Conservation (phyloP, 2,329 filamentous ascomycete species). For the Aspergillus cejpii region DNA sequence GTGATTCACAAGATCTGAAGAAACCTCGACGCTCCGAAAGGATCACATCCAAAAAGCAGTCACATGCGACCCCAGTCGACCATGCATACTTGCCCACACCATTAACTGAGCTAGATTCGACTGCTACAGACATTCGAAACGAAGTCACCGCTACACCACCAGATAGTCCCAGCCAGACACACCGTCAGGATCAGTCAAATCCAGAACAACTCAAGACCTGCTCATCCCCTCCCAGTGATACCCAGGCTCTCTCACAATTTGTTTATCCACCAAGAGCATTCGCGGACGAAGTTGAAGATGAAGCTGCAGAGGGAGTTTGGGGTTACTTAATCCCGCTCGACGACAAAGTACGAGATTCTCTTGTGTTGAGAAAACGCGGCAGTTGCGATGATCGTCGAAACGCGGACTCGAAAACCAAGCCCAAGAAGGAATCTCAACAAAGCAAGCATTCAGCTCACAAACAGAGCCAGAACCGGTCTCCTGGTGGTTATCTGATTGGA, state of each 20-base stretch:
- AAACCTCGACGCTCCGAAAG: slow-evolving; percentile 76
- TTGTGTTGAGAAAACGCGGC: slow-evolving; percentile 70
- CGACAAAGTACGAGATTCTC: slow-evolving; percentile 57
- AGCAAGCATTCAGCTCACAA: slow-evolving; percentile 53
- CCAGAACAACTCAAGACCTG: slow-evolving; percentile 36
- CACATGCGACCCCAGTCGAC: slow-evolving; percentile 54
- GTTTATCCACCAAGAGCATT: slow-evolving; percentile 64
- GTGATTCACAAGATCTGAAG: slow-evolving; percentile 60
- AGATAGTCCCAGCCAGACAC: slow-evolving; percentile 51
- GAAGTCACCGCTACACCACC: slow-evolving; percentile 66
- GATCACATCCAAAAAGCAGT: slow-evolving; percentile 53
- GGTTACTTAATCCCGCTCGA: slow-evolving; percentile 86
- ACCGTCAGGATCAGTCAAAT: slow-evolving; percentile 40
- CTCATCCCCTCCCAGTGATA: slow-evolving; percentile 66
- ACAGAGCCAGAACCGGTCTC: slow-evolving; percentile 48
- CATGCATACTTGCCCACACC: slow-evolving; percentile 73
- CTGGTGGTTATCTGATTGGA: slow-evolving; percentile 84
- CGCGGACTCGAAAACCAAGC: slow-evolving; percentile 33
- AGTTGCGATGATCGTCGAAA: slow-evolving; percentile 54
- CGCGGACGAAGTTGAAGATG: slow-evolving; percentile 77
- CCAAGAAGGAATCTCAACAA: slow-evolving; percentile 39
- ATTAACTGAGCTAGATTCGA: slow-evolving; percentile 62
- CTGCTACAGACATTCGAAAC: slow-evolving; percentile 56
- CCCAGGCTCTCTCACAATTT: slow-evolving; percentile 74
- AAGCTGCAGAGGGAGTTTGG: slow-evolving; percentile 83